Base-by-base conservation (phyloP, 441 rosid species). In the Euphorbia celastroides region DNA sequence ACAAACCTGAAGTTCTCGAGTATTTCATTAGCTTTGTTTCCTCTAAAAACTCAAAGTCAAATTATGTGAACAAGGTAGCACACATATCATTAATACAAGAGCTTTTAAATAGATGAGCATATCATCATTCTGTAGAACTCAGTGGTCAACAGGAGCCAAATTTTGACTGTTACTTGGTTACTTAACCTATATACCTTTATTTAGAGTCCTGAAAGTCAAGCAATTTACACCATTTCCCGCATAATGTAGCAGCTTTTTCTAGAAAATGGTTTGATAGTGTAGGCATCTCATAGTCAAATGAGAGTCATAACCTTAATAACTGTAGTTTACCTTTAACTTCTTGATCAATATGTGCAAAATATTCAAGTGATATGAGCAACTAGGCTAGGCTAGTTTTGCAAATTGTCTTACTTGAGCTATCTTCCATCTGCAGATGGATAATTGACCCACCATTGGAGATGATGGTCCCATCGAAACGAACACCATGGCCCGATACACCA, bases 401-500 rank as follows among this genome's bases (percentile, higher is more conserved):
- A 44, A 52, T 48, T 17, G 60, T 65, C 48, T 55, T 55, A 42
- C 17, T 30, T 16, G 7, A 23, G 16, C 19, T 32, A n/a, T 70
- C 54, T 71, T 30, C 64, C 60, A 31, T 3, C n/a, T n/a, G 55
- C 90, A 94, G 98, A 69, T 94, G 98, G 99, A 75, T 92, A 50
- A 86, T 92, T 51, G 96, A 94, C 72, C 96, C 96, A 48, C 97
- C 93, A 19, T 73, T 92, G 83, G 97, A 92, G 61, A 82, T 92
- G 65, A 86, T 96, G 4, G 88, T 89, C 31, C 91, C 91, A 20
- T 82, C 99, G 0, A 94, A 89, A 77, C 88, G 78, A 41, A 86
- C 96, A 11, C 97, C 94, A 38, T 92, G 99, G 97, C 98, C 96
- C 19, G 97, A 94, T 71, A 73, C 87, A 63, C 96, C 97, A 22